Conservation (phyloP, 2,329 filamentous ascomycete species). For the Penicillium psychrosexuale region DNA sequence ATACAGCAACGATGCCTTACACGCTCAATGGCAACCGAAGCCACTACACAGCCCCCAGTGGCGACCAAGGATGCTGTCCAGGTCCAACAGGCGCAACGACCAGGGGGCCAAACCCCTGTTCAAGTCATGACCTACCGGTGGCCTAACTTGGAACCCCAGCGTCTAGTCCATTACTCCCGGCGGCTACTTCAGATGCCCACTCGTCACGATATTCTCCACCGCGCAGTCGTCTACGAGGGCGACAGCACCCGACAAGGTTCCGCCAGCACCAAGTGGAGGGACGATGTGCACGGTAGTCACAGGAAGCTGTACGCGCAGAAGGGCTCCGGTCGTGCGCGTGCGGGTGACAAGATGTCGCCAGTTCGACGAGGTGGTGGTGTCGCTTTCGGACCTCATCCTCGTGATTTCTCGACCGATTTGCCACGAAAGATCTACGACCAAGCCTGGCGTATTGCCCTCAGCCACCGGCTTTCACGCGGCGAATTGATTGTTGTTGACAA, state of each 20-base stretch:
- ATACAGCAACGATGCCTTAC: conserved; percentile 44
- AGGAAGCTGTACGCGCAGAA: conserved; percentile 84
- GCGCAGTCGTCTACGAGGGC: conserved; percentile 88
- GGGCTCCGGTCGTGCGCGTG: conserved; percentile 74
- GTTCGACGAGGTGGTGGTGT: conserved; percentile 83
- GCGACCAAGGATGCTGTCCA: not conserved
- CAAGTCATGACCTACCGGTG: conserved; percentile 86
- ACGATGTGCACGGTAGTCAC: conserved; percentile 78
- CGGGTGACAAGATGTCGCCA: conserved; percentile 77
- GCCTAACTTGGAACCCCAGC: conserved; percentile 78
- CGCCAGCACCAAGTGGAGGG: conserved; percentile 75
- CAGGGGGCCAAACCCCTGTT: conserved; percentile 54
- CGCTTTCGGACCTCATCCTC: conserved; percentile 81
- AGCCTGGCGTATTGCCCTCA: conserved; percentile 90
- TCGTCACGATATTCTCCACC: conserved; percentile 86
- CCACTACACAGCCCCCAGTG: conserved; percentile 24
- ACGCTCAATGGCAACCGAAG: conserved; percentile 52
- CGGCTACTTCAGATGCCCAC: conserved; percentile 84
- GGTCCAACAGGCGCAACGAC: not conserved
- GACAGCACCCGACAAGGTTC: conserved; percentile 85
- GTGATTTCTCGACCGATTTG: conserved; percentile 82
- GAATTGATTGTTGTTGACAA: conserved; percentile 84
- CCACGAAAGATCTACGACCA: conserved; percentile 91
- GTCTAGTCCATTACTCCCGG: conserved; percentile 72
- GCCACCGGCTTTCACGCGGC: conserved; percentile 82